Base-by-base conservation (phyloP, 306 rosid species). In the Inga oerstediana region DNA sequence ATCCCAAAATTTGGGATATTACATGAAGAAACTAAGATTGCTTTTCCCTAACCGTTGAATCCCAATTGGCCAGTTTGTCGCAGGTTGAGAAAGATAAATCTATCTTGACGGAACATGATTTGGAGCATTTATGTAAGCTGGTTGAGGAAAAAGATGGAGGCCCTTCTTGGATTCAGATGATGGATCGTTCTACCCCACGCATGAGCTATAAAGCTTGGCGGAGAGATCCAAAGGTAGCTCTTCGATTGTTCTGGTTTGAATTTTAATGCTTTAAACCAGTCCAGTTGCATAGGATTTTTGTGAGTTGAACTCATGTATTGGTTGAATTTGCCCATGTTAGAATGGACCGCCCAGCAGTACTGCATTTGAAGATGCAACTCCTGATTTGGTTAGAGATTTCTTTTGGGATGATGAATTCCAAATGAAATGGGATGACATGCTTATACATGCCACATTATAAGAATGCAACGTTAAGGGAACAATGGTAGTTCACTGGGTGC, bases 81-180 rank as follows among this genome's bases (percentile, higher is more conserved):
- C 46, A 81, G 86, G 72, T 66, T 81, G 91, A 85, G 16, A 61
- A 69, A 32, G 97, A 84, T n/a, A 79, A 79, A 46, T 39, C 80
- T 35, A 24, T 37, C 45, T 89, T 95, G 79, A 87, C 82, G 1
- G 81, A 43, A 14, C 82, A 74, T 34, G 95, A 91, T 85, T 79
- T 90, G 72, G 85, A 89, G n/a, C 90, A 87, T 62, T 41, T 90
- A 72, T 79, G 56, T 54, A 85, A 83, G 78, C 88, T 88, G 44
- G 87, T 85, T 56, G 85, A 85, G 69, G 88, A 85, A 72, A 92
- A 86, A 79, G 98, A 96, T 77, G 98, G 89, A 17, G 99, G 97
- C 4, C 98, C 97, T 11, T 79, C 94, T 10, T 96, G 98, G 99
- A 88, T 91, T 85, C 91, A 90, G 90, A 94, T 96, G 97, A 96